A percentile compares a stretch with the other conserved stretches of the same genome.
Conservation (phyloP, 1,139 yeast genomes). For the Yarrowia galli region DNA sequence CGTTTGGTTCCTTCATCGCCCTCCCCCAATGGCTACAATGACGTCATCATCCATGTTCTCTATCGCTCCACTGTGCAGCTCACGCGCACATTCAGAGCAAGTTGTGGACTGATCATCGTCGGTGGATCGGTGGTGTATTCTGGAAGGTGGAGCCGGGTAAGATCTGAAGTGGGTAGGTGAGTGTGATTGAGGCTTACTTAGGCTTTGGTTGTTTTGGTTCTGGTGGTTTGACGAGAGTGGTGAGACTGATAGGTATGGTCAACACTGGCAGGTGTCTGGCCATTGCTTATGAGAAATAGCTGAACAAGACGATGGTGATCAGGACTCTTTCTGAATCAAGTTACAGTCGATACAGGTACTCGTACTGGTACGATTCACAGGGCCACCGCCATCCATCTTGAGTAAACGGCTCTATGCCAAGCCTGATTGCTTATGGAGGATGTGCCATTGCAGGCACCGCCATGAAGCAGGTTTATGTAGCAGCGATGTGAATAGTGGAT, state of each 20-base stretch:
- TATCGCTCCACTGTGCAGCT: constrained; percentile 11
- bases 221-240: too few species aligned
- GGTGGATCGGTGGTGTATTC: constrained; percentile 20
- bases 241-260: too few species aligned
- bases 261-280: too few species aligned
- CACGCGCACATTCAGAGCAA: constrained; percentile 26
- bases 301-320: too few species aligned
- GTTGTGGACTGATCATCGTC: constrained; percentile 34
- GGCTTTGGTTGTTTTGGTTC: too few species aligned
- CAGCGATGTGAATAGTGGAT: not conserved
- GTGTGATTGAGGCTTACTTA: not conserved
- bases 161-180: too few species aligned
- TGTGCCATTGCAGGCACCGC: not conserved
- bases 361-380: too few species aligned
- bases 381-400: too few species aligned
- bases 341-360: too few species aligned
- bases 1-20: too few species aligned
- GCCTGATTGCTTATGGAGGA: not conserved
- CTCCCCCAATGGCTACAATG: not conserved
- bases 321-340: too few species aligned
- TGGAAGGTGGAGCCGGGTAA: constrained; percentile 28
- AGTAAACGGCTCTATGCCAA: not conserved
- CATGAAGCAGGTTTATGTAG: not conserved
- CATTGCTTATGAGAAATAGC: too few species aligned
- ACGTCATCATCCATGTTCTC: not conserved